Evolutionary conservation across 495 filamentous ascomycete species (phyloP).

Genomic region (Poronia punctata): DNA sequence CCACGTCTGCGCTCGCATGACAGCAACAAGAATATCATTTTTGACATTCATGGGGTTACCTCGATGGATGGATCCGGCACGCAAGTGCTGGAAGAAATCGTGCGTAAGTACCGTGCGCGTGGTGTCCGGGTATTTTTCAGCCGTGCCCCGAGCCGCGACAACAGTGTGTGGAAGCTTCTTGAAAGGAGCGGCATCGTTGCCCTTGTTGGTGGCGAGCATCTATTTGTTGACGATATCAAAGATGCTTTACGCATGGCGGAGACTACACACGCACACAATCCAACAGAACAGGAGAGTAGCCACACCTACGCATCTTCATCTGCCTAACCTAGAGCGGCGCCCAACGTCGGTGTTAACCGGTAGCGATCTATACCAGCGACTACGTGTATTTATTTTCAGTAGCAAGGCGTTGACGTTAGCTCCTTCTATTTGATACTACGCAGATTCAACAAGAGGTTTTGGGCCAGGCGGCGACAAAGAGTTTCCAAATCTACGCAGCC

Average conservation of each 20-base stretch:
- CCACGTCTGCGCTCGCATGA: slow-evolving; percentile 65
- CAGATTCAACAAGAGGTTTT: no score
- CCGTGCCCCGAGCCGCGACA: slow-evolving; percentile 55
- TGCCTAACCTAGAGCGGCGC: slow-evolving; percentile 15
- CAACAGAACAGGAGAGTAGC: background rate
- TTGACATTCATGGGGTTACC: slow-evolving; percentile 94
- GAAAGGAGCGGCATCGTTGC: slow-evolving; percentile 77
- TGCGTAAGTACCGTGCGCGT: slow-evolving; percentile 61
- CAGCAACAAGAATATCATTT: slow-evolving; percentile 84
- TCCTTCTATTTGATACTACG: no score
- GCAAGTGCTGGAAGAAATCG: slow-evolving; percentile 87
- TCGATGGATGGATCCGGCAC: slow-evolving; percentile 86
- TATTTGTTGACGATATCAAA: slow-evolving; percentile 78
- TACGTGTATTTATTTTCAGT: no score
- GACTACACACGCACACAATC: slow-evolving; percentile 40
- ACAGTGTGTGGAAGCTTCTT: slow-evolving; percentile 65
- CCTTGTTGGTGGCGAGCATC: slow-evolving; percentile 59
- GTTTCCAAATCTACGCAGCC: no score
- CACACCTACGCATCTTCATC: background rate
- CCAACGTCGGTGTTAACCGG: no score
- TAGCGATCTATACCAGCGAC: no score
- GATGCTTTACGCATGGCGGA: slow-evolving; percentile 78
- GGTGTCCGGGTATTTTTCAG: slow-evolving; percentile 86
- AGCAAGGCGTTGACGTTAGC: no score
- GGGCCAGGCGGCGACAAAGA: no score